Percentiles rank a stretch among this genome's conserved stretches.
Evolutionary conservation across 257 asterid species (phyloP).

Genomic region (Nicotiana obtusifolia): DNA sequence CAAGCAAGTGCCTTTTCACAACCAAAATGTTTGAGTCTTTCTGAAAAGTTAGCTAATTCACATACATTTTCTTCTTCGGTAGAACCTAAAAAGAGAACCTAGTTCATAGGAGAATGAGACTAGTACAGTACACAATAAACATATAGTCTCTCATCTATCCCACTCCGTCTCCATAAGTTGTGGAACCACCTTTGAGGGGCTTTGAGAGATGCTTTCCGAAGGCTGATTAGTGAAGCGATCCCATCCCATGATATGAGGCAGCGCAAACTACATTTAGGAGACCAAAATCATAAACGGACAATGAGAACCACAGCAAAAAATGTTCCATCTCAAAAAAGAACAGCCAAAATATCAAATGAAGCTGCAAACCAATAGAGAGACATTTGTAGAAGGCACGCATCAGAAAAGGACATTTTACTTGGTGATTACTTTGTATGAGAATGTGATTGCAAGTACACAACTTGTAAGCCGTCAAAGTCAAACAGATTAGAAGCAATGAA

Average conservation of each 20-base stretch:
- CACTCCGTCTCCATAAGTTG: conserved; percentile 54
- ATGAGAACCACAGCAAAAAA: neutral
- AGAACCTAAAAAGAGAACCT: neutral
- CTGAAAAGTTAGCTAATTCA: neutral
- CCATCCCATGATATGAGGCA: conserved; percentile 98
- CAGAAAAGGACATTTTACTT: neutral
- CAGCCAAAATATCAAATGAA: neutral
- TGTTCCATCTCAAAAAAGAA: neutral
- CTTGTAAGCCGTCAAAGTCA: neutral
- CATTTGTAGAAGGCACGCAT: neutral
- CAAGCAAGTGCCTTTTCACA: neutral
- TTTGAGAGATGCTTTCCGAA: conserved; percentile 22
- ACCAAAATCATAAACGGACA: neutral
- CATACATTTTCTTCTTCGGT: neutral
- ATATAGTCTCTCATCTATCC: conserved; percentile 48
- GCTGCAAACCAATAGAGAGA: neutral
- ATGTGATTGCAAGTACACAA: neutral
- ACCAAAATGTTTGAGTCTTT: neutral
- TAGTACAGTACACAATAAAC: neutral
- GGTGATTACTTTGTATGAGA: neutral
- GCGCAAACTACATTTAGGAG: conserved; percentile 62
- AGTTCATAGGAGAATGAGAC: neutral
- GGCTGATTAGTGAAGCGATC: conserved; percentile 38
- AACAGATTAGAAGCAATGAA: neutral
- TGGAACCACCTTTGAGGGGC: conserved; percentile 28